Percentiles rank a stretch among this genome's conserved stretches.
Evolutionary conservation across 2,329 filamentous ascomycete genomes (phyloP).

Genomic region (Dactylellina haptotyla): DNA sequence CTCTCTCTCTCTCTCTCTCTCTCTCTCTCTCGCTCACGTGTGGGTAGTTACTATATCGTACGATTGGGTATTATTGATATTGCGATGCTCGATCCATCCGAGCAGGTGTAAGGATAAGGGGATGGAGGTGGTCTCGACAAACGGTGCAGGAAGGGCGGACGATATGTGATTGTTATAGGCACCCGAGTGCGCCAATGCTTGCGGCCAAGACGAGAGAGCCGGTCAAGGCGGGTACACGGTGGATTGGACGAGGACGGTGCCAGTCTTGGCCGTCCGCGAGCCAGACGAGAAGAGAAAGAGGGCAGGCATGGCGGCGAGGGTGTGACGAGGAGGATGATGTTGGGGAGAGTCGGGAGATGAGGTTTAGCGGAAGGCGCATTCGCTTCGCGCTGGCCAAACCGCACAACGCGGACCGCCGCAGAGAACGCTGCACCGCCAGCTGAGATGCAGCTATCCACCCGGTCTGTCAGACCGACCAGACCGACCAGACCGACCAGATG

Average conservation of each 20-base stretch:
- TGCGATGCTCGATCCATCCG: not conserved
- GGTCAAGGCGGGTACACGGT: constrained; percentile 33
- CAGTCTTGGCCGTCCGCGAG: not conserved
- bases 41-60: too few species aligned
- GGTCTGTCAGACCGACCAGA: too few species aligned
- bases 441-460: too few species aligned
- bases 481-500: too few species aligned
- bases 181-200: not conserved
- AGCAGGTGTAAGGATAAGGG: not conserved
- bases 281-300: not conserved
- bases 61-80: too few species aligned
- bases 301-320: constrained; percentile 23
- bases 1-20: too few species aligned
- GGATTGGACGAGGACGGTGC: not conserved
- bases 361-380: constrained; percentile 18
- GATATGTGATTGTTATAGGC: not conserved
- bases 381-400: not conserved
- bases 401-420: constrained; percentile 17
- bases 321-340: not conserved
- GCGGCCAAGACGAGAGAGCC: constrained; percentile 3
- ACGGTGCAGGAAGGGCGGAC: constrained; percentile 7
- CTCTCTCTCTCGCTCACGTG: too few species aligned
- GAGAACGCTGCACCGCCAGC: too few species aligned
- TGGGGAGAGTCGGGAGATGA: not conserved
- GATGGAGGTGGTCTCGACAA: not conserved